phyloP scores from a whole-genome alignment of 495 filamentous ascomycete genomes.

The Saxophila tyrrhenica region DNA sequence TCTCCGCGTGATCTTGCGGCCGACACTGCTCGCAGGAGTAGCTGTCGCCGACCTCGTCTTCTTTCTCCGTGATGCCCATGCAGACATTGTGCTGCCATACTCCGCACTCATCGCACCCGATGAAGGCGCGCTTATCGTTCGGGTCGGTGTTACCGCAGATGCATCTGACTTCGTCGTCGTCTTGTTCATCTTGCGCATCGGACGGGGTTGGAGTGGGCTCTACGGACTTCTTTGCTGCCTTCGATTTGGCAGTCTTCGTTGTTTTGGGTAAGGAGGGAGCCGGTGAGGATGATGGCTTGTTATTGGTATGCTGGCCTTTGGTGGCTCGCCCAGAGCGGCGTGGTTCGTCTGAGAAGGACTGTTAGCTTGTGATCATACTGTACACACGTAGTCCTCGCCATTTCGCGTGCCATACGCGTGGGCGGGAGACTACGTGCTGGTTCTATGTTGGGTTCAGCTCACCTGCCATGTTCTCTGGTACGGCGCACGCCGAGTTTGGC shows the following conservation, averaged over 20 bases:
- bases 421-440: constrained; percentile 4
- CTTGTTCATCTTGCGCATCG: constrained; percentile 50
- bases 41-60: constrained; percentile 59
- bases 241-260: constrained; percentile 35
- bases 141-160: constrained; percentile 83
- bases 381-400: not conserved
- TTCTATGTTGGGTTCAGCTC: constrained; percentile 19
- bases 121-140: constrained; percentile 71
- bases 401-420: not conserved
- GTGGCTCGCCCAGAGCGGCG: constrained; percentile 89
- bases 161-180: constrained; percentile 73
- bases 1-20: constrained; percentile 66
- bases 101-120: constrained; percentile 79
- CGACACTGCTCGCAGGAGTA: constrained; percentile 88
- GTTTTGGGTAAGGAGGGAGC: constrained; percentile 41
- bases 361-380: constrained; percentile 9
- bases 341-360: constrained; percentile 54
- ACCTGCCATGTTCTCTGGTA: constrained; percentile 27
- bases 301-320: constrained; percentile 87
- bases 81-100: constrained; percentile 97
- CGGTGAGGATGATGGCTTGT: constrained; percentile 44
- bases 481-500: not conserved
- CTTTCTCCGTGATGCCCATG: constrained; percentile 70
- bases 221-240: constrained; percentile 40
- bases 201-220: constrained; percentile 31